Conservation (phyloP, 768 basidiomycete genomes). For the Symmetrospora coprosmae region DNA sequence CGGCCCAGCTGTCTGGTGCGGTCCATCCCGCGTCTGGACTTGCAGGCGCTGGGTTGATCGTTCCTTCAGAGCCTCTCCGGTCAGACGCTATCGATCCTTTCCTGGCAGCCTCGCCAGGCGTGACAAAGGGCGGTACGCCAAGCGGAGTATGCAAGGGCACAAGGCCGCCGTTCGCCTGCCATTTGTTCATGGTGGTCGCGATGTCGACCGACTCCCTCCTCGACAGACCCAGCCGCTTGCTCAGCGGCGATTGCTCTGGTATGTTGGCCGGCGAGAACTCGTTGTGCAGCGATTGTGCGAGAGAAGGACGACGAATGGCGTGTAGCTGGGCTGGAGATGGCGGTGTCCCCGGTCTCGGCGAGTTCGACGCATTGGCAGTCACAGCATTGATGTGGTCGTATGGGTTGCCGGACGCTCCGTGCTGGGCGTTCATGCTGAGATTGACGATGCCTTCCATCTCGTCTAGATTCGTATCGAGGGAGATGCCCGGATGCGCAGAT, state of each 20-base stretch:
- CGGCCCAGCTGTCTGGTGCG: conserved; percentile 44
- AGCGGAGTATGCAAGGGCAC: too few species aligned
- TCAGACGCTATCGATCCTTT: not conserved
- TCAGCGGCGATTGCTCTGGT: conserved; percentile 3
- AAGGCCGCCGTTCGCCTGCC: not conserved
- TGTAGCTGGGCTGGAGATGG: conserved; percentile 11
- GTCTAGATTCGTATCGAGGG: conserved; percentile 55
- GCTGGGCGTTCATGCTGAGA: conserved; percentile 26
- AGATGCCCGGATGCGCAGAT: conserved; percentile 33
- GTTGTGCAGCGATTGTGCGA: not conserved
- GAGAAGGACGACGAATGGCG: not conserved
- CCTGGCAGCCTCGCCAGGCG: conserved; percentile 7
- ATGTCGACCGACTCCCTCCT: conserved; percentile 6
- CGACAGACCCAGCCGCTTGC: conserved; percentile 4
- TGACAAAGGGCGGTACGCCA: too few species aligned
- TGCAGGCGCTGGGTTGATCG: not conserved
- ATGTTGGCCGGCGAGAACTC: not conserved
- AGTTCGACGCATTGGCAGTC: not conserved
- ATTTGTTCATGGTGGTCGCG: not conserved
- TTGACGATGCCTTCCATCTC: conserved; percentile 74
- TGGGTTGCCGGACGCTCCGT: not conserved
- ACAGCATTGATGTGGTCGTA: conserved; percentile 16
- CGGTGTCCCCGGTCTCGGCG: not conserved
- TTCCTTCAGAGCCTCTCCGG: conserved; percentile 7
- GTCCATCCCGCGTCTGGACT: conserved; percentile 26